phyloP scores from a whole-genome alignment of 805 yeast species.

The Kodamaea jinghongensis region DNA sequence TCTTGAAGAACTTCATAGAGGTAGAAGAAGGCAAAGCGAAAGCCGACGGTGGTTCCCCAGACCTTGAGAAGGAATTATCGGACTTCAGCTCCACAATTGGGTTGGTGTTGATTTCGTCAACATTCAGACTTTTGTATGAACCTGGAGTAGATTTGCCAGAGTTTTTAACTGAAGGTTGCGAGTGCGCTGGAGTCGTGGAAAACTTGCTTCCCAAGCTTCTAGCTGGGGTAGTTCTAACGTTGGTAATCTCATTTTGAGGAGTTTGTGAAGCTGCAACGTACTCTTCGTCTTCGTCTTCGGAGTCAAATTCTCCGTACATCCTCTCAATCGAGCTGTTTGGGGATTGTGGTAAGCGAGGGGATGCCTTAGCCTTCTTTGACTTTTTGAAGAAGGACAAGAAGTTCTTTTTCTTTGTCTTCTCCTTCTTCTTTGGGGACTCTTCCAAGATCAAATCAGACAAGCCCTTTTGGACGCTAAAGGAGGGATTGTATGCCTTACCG shows the following conservation, averaged over 20 bases:
- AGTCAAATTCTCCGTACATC: constrained; percentile 3
- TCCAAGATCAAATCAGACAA: constrained; percentile 13
- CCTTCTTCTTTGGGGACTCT: constrained; percentile 1
- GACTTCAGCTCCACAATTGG: constrained; percentile 4
- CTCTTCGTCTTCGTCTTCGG: constrained; percentile 6
- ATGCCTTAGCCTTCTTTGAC: constrained; percentile 12
- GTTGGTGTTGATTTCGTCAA: constrained; percentile 6
- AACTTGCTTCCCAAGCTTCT: background rate
- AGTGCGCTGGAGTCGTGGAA: constrained; percentile 1
- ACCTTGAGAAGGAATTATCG: background rate
- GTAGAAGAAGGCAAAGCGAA: constrained; percentile 47
- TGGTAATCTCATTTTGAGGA: background rate
- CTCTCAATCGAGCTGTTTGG: constrained; percentile 12
- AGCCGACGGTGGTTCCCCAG: constrained; percentile 19
- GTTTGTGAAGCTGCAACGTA: background rate
- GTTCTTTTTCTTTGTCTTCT: constrained; percentile 25
- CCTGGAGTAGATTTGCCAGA: no score
- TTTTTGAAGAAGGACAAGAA: constrained; percentile 37
- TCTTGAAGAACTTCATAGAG: constrained; percentile 37
- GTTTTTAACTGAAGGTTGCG: background rate
- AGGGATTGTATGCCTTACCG: constrained; percentile 38
- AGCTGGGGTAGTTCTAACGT: background rate
- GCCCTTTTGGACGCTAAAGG: constrained; percentile 23
- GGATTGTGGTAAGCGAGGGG: constrained; percentile 16
- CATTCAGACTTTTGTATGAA: constrained; percentile 1